Percentiles rank a stretch among this genome's conserved stretches.
Conservation (phyloP, 2,329 filamentous ascomycete genomes). For the Cryphonectria japonica region DNA sequence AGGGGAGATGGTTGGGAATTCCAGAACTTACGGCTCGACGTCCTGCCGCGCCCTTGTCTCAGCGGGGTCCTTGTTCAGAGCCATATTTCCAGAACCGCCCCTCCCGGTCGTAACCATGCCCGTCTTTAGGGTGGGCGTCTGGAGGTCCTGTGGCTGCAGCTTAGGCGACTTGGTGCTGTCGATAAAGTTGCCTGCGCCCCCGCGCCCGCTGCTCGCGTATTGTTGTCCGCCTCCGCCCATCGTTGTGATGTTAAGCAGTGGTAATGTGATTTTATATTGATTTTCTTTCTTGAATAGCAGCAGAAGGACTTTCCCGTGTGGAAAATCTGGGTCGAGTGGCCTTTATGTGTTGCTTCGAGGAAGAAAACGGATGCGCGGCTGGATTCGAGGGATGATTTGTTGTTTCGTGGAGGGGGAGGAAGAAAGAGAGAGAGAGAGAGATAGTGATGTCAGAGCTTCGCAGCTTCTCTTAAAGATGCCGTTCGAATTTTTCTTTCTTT, state of each 20-base stretch:
- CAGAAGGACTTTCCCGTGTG: background rate
- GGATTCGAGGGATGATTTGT: background rate
- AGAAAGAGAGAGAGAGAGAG: background rate
- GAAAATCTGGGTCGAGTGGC: background rate
- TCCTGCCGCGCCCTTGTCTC: conserved; percentile 83
- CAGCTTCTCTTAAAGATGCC: background rate
- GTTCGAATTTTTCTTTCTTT: background rate
- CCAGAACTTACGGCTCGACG: conserved; percentile 66
- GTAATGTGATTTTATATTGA: background rate
- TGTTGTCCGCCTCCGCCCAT: conserved; percentile 16
- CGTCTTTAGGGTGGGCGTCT: conserved; percentile 82
- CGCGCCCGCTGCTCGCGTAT: conserved; percentile 57
- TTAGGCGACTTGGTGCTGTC: conserved; percentile 52
- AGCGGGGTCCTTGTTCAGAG: conserved; percentile 68
- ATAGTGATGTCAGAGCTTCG: background rate
- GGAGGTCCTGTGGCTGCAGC: conserved; percentile 65
- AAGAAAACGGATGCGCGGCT: background rate
- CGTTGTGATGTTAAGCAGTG: background rate
- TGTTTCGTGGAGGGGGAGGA: background rate
- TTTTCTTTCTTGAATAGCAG: background rate
- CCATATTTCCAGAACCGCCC: conserved; percentile 88
- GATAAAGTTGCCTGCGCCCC: conserved; percentile 77
- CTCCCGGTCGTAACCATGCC: conserved; percentile 88
- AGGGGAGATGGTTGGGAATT: background rate
- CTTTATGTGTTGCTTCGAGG: background rate